Evolutionary conservation across 768 basidiomycete species (phyloP).

Genomic region (Auricularia cornea): DNA sequence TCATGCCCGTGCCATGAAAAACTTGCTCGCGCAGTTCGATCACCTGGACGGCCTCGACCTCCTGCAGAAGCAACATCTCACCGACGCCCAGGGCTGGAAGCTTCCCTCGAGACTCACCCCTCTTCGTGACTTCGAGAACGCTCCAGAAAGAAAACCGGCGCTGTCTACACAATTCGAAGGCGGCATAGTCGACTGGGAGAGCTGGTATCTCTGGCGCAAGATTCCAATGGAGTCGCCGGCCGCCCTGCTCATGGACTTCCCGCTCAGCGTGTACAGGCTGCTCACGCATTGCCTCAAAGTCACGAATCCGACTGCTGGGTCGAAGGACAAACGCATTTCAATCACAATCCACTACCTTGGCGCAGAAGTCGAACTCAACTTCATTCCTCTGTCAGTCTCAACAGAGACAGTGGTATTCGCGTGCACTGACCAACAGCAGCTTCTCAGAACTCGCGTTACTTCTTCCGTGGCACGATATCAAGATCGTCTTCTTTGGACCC

Average conservation of each 20-base stretch:
- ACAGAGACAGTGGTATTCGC: too few relatives aligned
- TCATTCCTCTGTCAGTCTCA: neutral
- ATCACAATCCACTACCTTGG: conserved; percentile 2
- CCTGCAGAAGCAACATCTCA: neutral
- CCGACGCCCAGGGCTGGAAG: neutral
- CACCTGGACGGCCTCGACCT: neutral
- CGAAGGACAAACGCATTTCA: neutral
- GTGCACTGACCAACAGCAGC: neutral
- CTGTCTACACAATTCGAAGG: neutral
- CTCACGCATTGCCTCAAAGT: neutral
- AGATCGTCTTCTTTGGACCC: neutral
- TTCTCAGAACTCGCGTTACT: conserved; percentile 4
- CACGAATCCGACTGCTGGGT: neutral
- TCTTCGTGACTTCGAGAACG: neutral
- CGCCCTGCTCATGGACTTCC: conserved; percentile 5
- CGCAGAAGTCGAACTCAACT: conserved; percentile 3
- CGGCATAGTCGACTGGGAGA: neutral
- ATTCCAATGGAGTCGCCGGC: neutral
- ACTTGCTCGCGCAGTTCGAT: neutral
- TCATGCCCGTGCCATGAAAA: neutral
- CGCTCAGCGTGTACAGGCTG: conserved; percentile 1
- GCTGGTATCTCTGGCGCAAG: conserved; percentile 3
- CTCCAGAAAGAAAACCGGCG: neutral
- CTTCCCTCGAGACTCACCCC: neutral
- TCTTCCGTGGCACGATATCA: conserved; percentile 1